These are phyloP conservation scores for Myxozyma lipomycoides DNA, from an alignment of 805 yeast species.

Conservation along the genomic window DNA sequence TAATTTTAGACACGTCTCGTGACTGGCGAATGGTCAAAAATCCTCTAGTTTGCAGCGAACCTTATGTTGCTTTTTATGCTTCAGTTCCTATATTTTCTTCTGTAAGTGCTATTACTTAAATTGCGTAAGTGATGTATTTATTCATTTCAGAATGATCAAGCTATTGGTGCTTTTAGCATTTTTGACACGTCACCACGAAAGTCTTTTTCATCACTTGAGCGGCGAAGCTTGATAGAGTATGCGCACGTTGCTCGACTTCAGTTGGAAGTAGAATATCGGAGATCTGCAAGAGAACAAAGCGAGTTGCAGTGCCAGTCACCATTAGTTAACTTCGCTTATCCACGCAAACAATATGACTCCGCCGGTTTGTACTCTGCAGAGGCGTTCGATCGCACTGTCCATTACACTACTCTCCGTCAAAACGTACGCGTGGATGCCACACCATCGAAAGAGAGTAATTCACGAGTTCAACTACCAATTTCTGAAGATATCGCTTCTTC, in stretches of 20 bases:
- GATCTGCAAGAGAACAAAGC: background rate
- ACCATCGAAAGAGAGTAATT: background rate
- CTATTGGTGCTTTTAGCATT: constrained; percentile 21
- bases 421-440: background rate
- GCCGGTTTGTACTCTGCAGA: constrained; percentile 11
- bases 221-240: constrained; percentile 7
- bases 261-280: background rate
- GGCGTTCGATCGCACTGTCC: constrained; percentile 8
- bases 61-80: constrained; percentile 57
- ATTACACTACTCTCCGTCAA: background rate
- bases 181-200: constrained; percentile 10
- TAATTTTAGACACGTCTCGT: constrained; percentile 53
- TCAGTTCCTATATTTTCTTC: constrained; percentile 51
- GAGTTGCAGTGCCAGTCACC: background rate
- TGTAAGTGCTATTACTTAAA: no score
- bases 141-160: constrained; percentile 4
- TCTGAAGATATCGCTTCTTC: background rate
- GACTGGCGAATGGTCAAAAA: constrained; percentile 68
- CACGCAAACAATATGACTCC: background rate
- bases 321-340: background rate
- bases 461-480: background rate
- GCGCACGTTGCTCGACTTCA: constrained; percentile 6
- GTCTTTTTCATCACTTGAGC: background rate
- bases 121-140: background rate
- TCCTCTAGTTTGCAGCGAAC: constrained; percentile 62